Percentiles rank a stretch among this genome's conserved stretches.
Conservation (phyloP, 371 early-diverging fungal genomes). For the Rhizopus delemar region DNA sequence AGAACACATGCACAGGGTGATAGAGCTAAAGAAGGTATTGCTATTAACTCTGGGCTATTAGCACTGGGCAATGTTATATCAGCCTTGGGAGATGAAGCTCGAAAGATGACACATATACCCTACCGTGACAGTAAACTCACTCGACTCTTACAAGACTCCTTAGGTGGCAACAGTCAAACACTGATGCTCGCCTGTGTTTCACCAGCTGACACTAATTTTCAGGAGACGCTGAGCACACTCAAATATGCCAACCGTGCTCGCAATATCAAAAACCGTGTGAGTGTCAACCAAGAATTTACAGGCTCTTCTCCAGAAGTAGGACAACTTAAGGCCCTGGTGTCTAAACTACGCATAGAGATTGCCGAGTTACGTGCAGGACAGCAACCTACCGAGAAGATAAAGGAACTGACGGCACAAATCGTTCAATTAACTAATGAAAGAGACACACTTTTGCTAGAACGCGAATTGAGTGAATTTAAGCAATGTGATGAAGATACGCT, state of each 20-base stretch:
- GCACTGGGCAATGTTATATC: conserved; percentile 98
- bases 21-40: conserved; percentile 93
- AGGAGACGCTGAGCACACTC: conserved; percentile 89
- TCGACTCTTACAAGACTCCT: conserved; percentile 89
- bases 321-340: conserved; percentile 65
- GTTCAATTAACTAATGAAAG: conserved; percentile 57
- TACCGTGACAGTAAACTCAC: conserved; percentile 99
- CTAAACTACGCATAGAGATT: conserved; percentile 62
- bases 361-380: conserved; percentile 42
- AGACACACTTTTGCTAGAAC: conserved; percentile 61
- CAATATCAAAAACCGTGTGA: conserved; percentile 83
- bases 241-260: conserved; percentile 88
- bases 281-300: conserved; percentile 68
- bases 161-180: conserved; percentile 90
- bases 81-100: conserved; percentile 82
- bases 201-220: conserved; percentile 74
- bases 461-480: conserved; percentile 47
- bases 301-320: conserved; percentile 61
- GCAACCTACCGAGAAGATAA: conserved; percentile 11
- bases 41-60: conserved; percentile 95
- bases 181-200: conserved; percentile 92
- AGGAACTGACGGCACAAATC: conserved; percentile 31
- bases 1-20: conserved; percentile 92
- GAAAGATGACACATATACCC: conserved; percentile 77
- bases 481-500: conserved; percentile 17